phyloP scores from a whole-genome alignment of 495 filamentous ascomycete species.

The Friedmanniomyces simplex region DNA sequence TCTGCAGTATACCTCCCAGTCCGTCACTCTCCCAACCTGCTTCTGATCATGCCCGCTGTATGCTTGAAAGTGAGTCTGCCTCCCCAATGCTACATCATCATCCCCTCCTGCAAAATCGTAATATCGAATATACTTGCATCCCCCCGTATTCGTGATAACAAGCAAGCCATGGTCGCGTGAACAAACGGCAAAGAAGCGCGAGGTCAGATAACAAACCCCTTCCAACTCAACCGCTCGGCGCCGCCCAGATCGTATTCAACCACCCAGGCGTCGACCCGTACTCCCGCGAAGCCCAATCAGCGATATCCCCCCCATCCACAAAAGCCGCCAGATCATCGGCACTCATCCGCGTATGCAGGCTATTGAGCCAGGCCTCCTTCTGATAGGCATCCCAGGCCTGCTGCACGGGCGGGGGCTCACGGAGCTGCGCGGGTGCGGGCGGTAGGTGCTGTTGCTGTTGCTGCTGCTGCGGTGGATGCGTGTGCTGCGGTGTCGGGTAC shows the following conservation, averaged over 20 bases:
- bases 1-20: too few relatives aligned
- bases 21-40: too few relatives aligned
- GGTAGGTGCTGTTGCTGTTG: constrained; percentile 7
- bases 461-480: neutral
- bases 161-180: neutral
- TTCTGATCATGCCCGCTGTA: too few relatives aligned
- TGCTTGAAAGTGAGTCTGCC: too few relatives aligned
- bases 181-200: too few relatives aligned
- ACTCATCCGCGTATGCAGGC: constrained; percentile 25
- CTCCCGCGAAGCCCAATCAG: constrained; percentile 16
- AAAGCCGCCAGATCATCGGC: constrained; percentile 28
- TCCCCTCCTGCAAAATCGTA: too few relatives aligned
- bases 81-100: too few relatives aligned
- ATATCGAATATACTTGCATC: neutral
- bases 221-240: neutral
- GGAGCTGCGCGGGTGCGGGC: neutral
- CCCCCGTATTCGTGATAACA: too few relatives aligned
- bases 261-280: constrained; percentile 1
- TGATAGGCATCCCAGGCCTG: constrained; percentile 17
- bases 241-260: constrained; percentile 8
- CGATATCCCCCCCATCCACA: constrained; percentile 21
- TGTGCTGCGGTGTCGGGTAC: constrained; percentile 3
- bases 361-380: constrained; percentile 25
- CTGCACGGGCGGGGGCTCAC: neutral
- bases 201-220: too few relatives aligned